Evolutionary conservation across 1,284 basidiomycete genomes (phyloP).

Genomic region (Leccinum pallidistipes): DNA sequence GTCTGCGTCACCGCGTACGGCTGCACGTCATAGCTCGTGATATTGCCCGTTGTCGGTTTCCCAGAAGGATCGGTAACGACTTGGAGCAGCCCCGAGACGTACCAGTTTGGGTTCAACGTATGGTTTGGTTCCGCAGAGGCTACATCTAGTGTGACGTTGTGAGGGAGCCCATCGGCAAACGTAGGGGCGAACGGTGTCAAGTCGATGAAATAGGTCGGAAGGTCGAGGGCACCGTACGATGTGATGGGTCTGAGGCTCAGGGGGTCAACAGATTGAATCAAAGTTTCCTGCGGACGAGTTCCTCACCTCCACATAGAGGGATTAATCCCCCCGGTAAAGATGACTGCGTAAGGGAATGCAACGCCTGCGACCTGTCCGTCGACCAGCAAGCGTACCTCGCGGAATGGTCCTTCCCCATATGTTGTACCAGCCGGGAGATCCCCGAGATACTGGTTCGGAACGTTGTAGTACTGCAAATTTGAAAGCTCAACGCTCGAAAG

Average conservation of each 20-base stretch:
- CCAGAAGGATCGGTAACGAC: slow-evolving; percentile 64
- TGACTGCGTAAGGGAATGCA: slow-evolving; percentile 74
- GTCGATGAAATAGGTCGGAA: slow-evolving; percentile 79
- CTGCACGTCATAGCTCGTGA: slow-evolving; percentile 55
- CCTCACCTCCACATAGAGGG: slow-evolving; percentile 71
- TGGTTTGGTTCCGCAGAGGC: slow-evolving; percentile 69
- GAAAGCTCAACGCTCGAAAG: not conserved
- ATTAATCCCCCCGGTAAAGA: slow-evolving; percentile 81
- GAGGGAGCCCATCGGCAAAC: slow-evolving; percentile 66
- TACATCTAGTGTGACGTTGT: slow-evolving; percentile 71
- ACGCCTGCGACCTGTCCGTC: slow-evolving; percentile 74
- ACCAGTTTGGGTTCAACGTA: slow-evolving; percentile 73
- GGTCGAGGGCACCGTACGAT: slow-evolving; percentile 75
- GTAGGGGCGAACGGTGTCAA: slow-evolving; percentile 76
- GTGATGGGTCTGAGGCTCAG: slow-evolving; percentile 59
- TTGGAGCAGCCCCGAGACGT: slow-evolving; percentile 70
- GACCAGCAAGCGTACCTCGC: slow-evolving; percentile 77
- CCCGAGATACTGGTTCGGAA: slow-evolving; percentile 43
- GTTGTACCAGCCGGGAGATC: slow-evolving; percentile 55
- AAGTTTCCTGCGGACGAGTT: not conserved
- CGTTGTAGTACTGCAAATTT: not conserved
- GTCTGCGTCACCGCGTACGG: slow-evolving; percentile 55
- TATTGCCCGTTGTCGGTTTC: slow-evolving; percentile 64
- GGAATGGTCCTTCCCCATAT: slow-evolving; percentile 68
- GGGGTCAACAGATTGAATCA: not conserved